Conservation (phyloP, 768 basidiomycete genomes). For the Termitomyces sp. region DNA sequence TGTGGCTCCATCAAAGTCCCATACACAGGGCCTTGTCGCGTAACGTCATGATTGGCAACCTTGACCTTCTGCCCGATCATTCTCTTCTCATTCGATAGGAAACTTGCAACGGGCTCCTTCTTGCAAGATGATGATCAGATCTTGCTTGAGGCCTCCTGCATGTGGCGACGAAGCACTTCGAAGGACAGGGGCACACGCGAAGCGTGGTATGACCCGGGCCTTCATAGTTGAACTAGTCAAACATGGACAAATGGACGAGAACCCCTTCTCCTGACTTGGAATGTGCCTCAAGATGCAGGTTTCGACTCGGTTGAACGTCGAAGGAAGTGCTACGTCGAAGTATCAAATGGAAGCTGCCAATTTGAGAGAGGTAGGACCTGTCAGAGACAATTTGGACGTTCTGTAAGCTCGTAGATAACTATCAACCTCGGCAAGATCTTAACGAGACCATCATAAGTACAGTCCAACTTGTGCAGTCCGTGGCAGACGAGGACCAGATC, state of each 20-base stretch:
- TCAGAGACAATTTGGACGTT: background rate
- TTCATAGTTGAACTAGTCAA: background rate
- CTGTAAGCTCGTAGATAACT: background rate
- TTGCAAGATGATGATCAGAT: background rate
- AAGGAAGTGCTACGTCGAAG: no score
- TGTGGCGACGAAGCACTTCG: background rate
- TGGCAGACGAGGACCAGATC: background rate
- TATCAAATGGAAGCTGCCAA: background rate
- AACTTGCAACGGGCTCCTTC: background rate
- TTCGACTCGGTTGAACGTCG: no score
- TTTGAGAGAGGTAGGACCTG: background rate
- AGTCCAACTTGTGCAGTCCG: background rate
- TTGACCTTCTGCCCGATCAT: background rate
- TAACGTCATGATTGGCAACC: conserved; percentile 3
- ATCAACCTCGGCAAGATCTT: background rate
- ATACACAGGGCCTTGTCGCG: background rate
- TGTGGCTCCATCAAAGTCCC: background rate
- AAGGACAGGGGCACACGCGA: background rate
- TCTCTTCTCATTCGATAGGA: background rate
- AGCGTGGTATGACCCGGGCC: background rate
- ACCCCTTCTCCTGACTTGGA: background rate
- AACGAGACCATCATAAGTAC: background rate
- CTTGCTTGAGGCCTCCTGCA: background rate
- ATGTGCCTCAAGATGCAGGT: background rate
- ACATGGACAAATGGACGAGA: background rate